Conservation (phyloP, 495 filamentous ascomycete species). For the Ramalina peruviana region DNA sequence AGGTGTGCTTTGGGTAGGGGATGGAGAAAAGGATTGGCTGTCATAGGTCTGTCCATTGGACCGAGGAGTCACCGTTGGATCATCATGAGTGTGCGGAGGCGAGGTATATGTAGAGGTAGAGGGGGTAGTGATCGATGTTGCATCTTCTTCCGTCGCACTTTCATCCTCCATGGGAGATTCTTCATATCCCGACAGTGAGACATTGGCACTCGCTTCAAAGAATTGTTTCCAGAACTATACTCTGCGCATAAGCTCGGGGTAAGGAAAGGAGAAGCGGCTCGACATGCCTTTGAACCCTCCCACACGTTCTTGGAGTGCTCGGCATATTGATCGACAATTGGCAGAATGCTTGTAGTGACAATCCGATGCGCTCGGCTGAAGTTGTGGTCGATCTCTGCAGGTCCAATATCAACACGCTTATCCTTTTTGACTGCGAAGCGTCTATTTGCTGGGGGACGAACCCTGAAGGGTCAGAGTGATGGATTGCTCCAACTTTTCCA, state of each 20-base stretch:
- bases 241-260: not conserved
- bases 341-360: constrained; percentile 84
- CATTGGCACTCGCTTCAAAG: constrained; percentile 95
- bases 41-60: constrained; percentile 22
- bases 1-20: constrained; percentile 34
- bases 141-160: constrained; percentile 31
- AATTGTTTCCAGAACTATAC: constrained; percentile 96
- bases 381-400: constrained; percentile 91
- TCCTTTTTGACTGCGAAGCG: not conserved
- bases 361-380: constrained; percentile 95
- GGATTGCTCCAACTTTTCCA: constrained; percentile 91
- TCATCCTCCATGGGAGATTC: constrained; percentile 45
- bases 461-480: constrained; percentile 95
- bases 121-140: constrained; percentile 33
- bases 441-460: constrained; percentile 18
- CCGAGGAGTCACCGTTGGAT: constrained; percentile 30
- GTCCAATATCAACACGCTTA: constrained; percentile 3
- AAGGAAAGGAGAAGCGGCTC: not conserved
- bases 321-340: constrained; percentile 90
- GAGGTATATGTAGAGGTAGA: constrained; percentile 25
- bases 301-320: constrained; percentile 88
- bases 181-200: constrained; percentile 92
- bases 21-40: constrained; percentile 43
- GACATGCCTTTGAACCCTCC: constrained; percentile 79
- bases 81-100: constrained; percentile 35